Evolutionary conservation across 768 basidiomycete species (phyloP), one percentile per base, ranked within the genome.

Genomic region (Lentinus brumalis): DNA sequence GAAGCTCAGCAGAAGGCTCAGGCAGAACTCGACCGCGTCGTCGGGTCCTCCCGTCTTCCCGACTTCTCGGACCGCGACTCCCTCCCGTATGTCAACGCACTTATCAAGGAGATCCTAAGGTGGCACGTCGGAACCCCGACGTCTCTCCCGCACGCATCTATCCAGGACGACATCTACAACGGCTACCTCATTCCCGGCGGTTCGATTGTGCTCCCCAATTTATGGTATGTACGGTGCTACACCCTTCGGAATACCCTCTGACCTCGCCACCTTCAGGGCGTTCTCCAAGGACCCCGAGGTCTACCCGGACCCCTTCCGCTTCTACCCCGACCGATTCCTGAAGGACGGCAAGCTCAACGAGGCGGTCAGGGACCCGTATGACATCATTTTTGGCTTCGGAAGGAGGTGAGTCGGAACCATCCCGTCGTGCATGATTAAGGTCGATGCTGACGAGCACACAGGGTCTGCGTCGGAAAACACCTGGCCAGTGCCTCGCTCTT

Each of bases 1-100:
- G 65, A 71, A 4, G 60, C 71, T 5, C 74, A 75, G 74, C 77
- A 51, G 50, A 51, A 51, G 18, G 50, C 50, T 5, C 50, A 51
- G 32, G 31, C 7, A 16, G 50, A 51, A 18, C 50, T 51, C 15
- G 50, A 51, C 55, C 73, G 74, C 5, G 74, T 73, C 40, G 18
- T 54, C 12, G 39, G 53, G n/a, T 18, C 18, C 9, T 21, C 5
- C 5, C 39, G 56, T 29, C 45, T 57, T 18, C 56, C 56, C 5
- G 44, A 46, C 32, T 50, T 49, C 44, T 49, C 56, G 5, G 56
- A 57, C 31, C 45, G 49, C 9, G 21, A 18, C 18, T 57, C 56
- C 4, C 26, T 57, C 5, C 56, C 56, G 15, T 57, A 47, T 45
- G 9, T 57, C 30, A n/a, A 39, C 32, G 56, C 56, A 9, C 45